Conservation (phyloP, 768 basidiomycete species). For the Cyclocybe cylindracea region DNA sequence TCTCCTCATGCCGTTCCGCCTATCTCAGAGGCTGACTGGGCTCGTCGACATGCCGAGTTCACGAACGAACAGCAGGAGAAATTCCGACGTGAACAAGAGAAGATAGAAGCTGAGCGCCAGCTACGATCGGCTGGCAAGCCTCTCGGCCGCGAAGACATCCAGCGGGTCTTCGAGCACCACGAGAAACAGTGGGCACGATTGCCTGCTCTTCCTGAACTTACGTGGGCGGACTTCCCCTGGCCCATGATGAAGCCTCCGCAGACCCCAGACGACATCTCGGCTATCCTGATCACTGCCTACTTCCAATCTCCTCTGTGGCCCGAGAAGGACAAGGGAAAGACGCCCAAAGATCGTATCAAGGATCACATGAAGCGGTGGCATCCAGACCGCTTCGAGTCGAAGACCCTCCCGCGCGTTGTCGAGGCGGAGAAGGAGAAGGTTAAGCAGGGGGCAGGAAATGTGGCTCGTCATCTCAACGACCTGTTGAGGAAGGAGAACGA, state of each 20-base stretch:
- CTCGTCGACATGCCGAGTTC: slow-evolving; percentile 63
- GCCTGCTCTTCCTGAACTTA: slow-evolving; percentile 40
- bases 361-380: slow-evolving; percentile 77
- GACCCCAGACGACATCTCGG: slow-evolving; percentile 62
- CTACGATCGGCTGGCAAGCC: slow-evolving; percentile 52
- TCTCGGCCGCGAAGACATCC: slow-evolving; percentile 57
- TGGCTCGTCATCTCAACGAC: slow-evolving; percentile 63
- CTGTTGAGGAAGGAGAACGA: slow-evolving; percentile 56
- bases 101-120: slow-evolving; percentile 53
- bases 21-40: slow-evolving; percentile 55
- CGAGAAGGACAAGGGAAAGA: slow-evolving; percentile 33
- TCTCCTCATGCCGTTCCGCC: slow-evolving; percentile 19
- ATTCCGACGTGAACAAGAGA: slow-evolving; percentile 70
- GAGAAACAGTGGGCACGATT: slow-evolving; percentile 62
- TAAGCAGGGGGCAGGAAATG: slow-evolving; percentile 69
- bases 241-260: slow-evolving; percentile 62
- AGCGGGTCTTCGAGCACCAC: slow-evolving; percentile 58
- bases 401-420: slow-evolving; percentile 62
- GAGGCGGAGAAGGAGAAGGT: slow-evolving; percentile 40
- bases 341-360: slow-evolving; percentile 68
- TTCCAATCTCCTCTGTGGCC: slow-evolving; percentile 60
- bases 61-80: slow-evolving; percentile 66
- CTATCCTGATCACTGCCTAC: slow-evolving; percentile 57
- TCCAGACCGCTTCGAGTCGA: slow-evolving; percentile 77
- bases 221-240: slow-evolving; percentile 77